Base-by-base conservation (phyloP, 2,329 filamentous ascomycete genomes). In the Alternaria panax region DNA sequence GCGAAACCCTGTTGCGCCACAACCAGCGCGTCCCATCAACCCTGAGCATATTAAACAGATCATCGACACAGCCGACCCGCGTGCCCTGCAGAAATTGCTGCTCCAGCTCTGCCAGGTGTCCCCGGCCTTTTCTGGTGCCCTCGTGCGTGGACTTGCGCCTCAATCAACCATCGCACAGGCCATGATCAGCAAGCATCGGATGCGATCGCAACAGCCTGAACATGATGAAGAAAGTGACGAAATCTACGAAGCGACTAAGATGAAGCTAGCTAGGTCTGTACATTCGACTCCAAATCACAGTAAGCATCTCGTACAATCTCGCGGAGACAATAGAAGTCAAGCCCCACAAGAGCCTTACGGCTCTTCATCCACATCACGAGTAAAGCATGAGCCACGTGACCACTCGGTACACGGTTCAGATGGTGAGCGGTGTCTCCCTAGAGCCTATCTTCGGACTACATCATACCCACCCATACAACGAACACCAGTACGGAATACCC, bases 131-230 rank as follows among this genome's bases (percentile, higher is more conserved):
- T 71, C 69, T 32, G 73, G 74, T 6, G 75, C 75, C 8, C 59
- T 76, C 18, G 71, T 64, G 24, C 71, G 75, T 28, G 73, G 72
- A n/a, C 66, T 77, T 22, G 68, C 68, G n/a, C 70, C 66, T 18
- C 60, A 73, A 40, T 76, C 75, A 12, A 57, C 63, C 2, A 72
- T 63, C 57, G 75, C 74, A 3, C 68, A 69, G 36, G 34, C 47
- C 4, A 56, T 68, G n/a, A 62, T 68, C 8, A 59, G 59, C 9
- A 50, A 55, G 25, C 65, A 60, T 51, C 53, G 45, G 38, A 38
- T 38, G 16, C 51, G 47, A 30, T 45, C 47, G 22, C 57, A 52
- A 8, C 45, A 22, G 32, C 41, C 54, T 12, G 38, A 22, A 30
- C 61, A 58, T 48, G 54, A 51, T n/a, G 57, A 57, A 18, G 50